Conservation (phyloP, 2,329 filamentous ascomycete genomes). For the Fusarium sambucinum region DNA sequence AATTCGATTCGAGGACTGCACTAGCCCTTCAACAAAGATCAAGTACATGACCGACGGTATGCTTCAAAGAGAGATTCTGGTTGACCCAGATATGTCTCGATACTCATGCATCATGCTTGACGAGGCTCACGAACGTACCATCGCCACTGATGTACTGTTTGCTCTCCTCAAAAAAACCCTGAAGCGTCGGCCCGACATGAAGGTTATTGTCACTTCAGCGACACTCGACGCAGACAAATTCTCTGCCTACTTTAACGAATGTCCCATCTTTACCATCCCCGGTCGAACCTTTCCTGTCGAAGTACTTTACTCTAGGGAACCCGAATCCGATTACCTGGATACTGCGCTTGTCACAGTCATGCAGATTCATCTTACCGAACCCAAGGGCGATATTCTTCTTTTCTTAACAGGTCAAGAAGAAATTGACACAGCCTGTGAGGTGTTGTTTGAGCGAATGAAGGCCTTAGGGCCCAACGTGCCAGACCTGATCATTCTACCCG, state of each 20-base stretch:
- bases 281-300: conserved; percentile 96
- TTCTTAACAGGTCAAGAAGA: conserved; percentile 98
- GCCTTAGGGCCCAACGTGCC: conserved; percentile 90
- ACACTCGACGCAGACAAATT: conserved; percentile 98
- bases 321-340: conserved; percentile 95
- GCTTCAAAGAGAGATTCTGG: conserved; percentile 92
- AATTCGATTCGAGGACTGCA: conserved; percentile 97
- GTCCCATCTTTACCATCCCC: conserved; percentile 96
- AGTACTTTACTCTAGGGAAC: conserved; percentile 93
- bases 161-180: conserved; percentile 93
- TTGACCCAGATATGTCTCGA: conserved; percentile 87
- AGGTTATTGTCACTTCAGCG: conserved; percentile 95
- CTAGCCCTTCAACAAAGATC: conserved; percentile 87
- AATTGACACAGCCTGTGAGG: conserved; percentile 94
- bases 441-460: conserved; percentile 95
- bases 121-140: conserved; percentile 97
- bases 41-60: conserved; percentile 99
- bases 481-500: conserved; percentile 90
- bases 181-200: conserved; percentile 86
- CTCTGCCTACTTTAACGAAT: conserved; percentile 94
- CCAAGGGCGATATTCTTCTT: conserved; percentile 91
- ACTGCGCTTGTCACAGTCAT: conserved; percentile 95
- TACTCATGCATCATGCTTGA: conserved; percentile 99
- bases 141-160: conserved; percentile 95
- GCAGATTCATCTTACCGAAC: conserved; percentile 96